These are phyloP conservation scores for Setaria viridis DNA, from an alignment of 202 grass and related monocot genomes.

Conservation along the genomic window DNA sequence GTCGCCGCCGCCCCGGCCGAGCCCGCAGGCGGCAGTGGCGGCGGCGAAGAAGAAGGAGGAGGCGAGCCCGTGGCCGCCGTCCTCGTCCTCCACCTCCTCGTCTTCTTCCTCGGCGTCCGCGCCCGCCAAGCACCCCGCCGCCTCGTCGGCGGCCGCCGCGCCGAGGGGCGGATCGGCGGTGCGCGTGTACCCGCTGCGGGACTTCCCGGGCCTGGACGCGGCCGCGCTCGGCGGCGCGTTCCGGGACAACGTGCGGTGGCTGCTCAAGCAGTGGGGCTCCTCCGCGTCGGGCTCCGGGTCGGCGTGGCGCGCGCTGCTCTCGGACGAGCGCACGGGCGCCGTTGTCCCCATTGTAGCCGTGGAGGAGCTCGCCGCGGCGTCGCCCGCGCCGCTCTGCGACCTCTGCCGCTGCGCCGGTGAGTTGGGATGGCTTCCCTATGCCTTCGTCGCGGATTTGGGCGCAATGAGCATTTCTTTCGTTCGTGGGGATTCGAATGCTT, in stretches of 20 bases:
- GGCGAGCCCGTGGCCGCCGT: constrained; percentile 15
- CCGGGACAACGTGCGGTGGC: constrained; percentile 79
- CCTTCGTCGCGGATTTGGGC: neutral
- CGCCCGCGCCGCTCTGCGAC: constrained; percentile 66
- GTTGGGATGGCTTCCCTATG: constrained; percentile 7
- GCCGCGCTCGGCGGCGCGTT: constrained; percentile 69
- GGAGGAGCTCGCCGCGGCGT: constrained; percentile 66
- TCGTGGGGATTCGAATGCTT: neutral
- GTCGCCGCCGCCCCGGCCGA: neutral
- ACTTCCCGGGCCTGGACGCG: constrained; percentile 68
- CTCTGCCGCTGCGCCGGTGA: constrained; percentile 83
- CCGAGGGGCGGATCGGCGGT: constrained; percentile 22
- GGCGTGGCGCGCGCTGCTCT: constrained; percentile 65
- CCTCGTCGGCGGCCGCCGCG: constrained; percentile 7
- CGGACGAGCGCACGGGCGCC: constrained; percentile 64
- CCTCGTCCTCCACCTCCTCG: constrained; percentile 28
- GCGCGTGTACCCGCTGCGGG: constrained; percentile 70
- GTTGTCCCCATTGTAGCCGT: constrained; percentile 64
- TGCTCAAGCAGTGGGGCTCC: constrained; percentile 57
- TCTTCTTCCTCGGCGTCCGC: constrained; percentile 35
- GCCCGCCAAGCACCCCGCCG: constrained; percentile 1
- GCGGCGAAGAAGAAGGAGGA: neutral
- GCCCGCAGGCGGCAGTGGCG: neutral
- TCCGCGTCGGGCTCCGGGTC: constrained; percentile 22
- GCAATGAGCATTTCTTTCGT: neutral